phyloP scores from a whole-genome alignment of 768 basidiomycete genomes.

The Boletus rubropictus region DNA sequence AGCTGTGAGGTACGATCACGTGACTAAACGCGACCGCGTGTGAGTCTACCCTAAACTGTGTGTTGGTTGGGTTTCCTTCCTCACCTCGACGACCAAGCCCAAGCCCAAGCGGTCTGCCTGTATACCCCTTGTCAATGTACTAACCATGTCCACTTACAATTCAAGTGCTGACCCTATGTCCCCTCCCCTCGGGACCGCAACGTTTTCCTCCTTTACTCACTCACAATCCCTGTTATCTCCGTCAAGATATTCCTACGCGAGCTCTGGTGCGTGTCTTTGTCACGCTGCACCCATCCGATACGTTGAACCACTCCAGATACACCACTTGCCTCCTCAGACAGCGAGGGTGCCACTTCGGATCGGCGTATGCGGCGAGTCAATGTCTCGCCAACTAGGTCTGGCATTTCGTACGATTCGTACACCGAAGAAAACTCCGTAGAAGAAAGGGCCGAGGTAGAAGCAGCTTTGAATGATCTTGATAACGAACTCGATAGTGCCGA shows the following conservation, averaged over 20 bases:
- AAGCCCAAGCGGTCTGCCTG: not conserved
- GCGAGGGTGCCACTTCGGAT: slow-evolving; percentile 41
- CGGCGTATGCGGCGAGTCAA: slow-evolving; percentile 47
- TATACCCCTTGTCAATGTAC: slow-evolving; percentile 25
- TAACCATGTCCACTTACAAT: slow-evolving; percentile 37
- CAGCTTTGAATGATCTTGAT: slow-evolving; percentile 59
- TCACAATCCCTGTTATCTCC: slow-evolving; percentile 54
- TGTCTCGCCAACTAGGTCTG: slow-evolving; percentile 47
- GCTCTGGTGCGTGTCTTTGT: slow-evolving; percentile 41
- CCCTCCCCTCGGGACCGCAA: slow-evolving; percentile 56
- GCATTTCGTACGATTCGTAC: slow-evolving; percentile 43
- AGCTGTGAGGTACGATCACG: slow-evolving; percentile 24
- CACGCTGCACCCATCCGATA: not conserved
- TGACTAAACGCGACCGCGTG: slow-evolving; percentile 37
- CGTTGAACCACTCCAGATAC: slow-evolving; percentile 32
- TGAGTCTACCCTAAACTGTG: slow-evolving; percentile 35
- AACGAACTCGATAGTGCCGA: slow-evolving; percentile 62
- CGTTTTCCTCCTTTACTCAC: slow-evolving; percentile 47
- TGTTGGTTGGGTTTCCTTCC: slow-evolving; percentile 28
- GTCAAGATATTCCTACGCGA: slow-evolving; percentile 53
- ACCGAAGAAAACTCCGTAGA: slow-evolving; percentile 48
- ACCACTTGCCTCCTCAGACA: slow-evolving; percentile 44
- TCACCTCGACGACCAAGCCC: slow-evolving; percentile 17
- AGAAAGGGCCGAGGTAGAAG: slow-evolving; percentile 57
- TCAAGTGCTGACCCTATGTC: slow-evolving; percentile 48